Evolutionary conservation across 2,329 filamentous ascomycete species (phyloP), one percentile per base, ranked within the genome.

Genomic region (Penicillium paneum): DNA sequence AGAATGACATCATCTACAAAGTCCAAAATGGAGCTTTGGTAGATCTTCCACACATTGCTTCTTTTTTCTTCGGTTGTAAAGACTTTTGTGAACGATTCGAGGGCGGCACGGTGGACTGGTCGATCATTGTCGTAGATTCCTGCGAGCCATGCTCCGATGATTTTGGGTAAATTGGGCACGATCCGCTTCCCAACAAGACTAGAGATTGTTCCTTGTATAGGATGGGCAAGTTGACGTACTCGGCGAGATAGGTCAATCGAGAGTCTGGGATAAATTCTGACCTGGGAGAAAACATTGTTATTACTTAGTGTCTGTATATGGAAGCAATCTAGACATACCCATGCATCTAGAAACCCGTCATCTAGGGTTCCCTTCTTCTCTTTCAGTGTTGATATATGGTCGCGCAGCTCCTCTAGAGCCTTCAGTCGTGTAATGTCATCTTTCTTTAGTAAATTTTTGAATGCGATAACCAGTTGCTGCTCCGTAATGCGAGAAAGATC

Each of bases 371-470:
- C 83, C 62, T 81, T 77, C 52, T 79, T 63, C 19, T 65, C 57
- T 80, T 82, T 69, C 70, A 80, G 39, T 73, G 80, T 71, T 78
- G 81, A 79, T 36, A 90, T 78, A 67, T 88, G 82, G 32, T 81
- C 71, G 44, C 90, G 80, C 19, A 99, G 75, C 49, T 97, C 93
- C 64, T 97, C 92, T 28, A 99, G 78, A 0, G 90, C 93, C 71
- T 93, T 96, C 8, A 88, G 82, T 71, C 96, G 96, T 35, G 94
- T 99, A 11, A 86, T 96, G 66, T 87, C 88, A 76, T 97, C 93
- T 74, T 94, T 96, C 76, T 97, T 99, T 47, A 87, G 81, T 3
- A 97, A 76, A 64, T 95, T 96, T 74, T 97, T 96, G 76, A 97
- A 90, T n/a, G 87, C 85, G 13, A 97, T 91, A 35, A 93, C 85